Evolutionary conservation across 2,329 filamentous ascomycete genomes (phyloP).

Genomic region (Colletotrichum nymphaeae): DNA sequence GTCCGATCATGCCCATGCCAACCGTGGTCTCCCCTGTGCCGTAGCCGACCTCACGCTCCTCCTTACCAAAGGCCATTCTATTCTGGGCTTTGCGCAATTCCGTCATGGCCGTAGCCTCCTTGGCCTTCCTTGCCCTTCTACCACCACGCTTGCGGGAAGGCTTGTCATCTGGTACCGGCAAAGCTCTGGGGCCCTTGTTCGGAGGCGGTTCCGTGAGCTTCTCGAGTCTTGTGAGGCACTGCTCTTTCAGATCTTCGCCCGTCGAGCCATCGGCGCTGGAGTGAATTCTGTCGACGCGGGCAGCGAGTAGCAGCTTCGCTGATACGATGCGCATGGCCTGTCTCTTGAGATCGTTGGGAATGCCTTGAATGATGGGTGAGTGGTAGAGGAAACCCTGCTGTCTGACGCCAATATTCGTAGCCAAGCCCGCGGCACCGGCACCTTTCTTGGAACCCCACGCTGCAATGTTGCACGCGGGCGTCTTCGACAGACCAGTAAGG

Average conservation of each 20-base stretch:
- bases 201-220: conserved; percentile 93
- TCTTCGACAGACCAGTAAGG: conserved; percentile 88
- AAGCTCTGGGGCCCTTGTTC: conserved; percentile 86
- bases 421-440: conserved; percentile 79
- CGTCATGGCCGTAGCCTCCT: conserved; percentile 97
- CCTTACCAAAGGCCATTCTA: conserved; percentile 93
- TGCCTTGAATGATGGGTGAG: conserved; percentile 86
- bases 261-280: conserved; percentile 83
- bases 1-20: conserved; percentile 95
- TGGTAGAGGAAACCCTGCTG: conserved; percentile 96
- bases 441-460: conserved; percentile 92
- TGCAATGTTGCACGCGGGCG: conserved; percentile 91
- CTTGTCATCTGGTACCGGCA: conserved; percentile 95
- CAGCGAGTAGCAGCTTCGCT: conserved; percentile 93
- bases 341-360: conserved; percentile 85
- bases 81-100: conserved; percentile 97
- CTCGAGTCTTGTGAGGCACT: conserved; percentile 87
- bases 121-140: conserved; percentile 88
- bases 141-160: conserved; percentile 93
- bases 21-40: conserved; percentile 86
- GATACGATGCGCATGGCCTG: conserved; percentile 96
- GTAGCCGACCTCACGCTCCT: conserved; percentile 93
- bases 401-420: conserved; percentile 90
- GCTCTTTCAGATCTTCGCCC: conserved; percentile 83
- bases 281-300: conserved; percentile 88